phyloP scores from a whole-genome alignment of 2,329 filamentous ascomycete genomes.

The Trichoderma pleuroti region DNA sequence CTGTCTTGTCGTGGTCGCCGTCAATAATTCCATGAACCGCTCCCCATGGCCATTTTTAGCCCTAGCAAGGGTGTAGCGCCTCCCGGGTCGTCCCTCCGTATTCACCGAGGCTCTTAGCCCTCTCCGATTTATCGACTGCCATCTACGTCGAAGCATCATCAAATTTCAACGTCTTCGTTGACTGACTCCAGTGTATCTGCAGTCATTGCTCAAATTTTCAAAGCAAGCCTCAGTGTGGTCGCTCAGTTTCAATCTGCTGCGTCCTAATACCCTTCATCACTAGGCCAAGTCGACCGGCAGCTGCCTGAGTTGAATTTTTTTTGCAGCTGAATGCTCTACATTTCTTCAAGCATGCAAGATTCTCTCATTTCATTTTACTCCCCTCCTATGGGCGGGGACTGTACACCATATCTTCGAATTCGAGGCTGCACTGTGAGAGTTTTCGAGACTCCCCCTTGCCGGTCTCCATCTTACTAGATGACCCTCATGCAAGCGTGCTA shows the following conservation, averaged over 20 bases:
- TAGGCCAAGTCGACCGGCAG: neutral
- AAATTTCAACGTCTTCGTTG: neutral
- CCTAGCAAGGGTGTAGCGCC: neutral
- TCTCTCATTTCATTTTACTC: neutral
- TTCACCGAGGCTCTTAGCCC: neutral
- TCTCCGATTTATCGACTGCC: neutral
- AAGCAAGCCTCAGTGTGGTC: neutral
- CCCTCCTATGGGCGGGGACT: neutral
- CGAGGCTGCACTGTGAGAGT: neutral
- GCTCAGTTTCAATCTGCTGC: neutral
- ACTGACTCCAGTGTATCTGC: neutral
- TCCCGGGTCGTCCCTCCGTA: neutral
- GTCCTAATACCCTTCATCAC: neutral
- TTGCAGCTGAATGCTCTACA: neutral
- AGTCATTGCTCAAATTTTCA: neutral
- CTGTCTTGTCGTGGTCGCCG: neutral
- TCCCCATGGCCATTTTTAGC: neutral
- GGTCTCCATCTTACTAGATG: neutral
- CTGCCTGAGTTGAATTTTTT: neutral
- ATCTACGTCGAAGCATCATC: neutral
- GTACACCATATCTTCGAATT: neutral
- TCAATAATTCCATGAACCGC: neutral
- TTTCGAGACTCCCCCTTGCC: neutral
- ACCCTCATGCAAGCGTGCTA: slow-evolving; percentile 7
- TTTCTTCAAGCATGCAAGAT: neutral